Evolutionary conservation across 1,139 yeast genomes (phyloP).

Genomic region (Blastobotrys indianensis): DNA sequence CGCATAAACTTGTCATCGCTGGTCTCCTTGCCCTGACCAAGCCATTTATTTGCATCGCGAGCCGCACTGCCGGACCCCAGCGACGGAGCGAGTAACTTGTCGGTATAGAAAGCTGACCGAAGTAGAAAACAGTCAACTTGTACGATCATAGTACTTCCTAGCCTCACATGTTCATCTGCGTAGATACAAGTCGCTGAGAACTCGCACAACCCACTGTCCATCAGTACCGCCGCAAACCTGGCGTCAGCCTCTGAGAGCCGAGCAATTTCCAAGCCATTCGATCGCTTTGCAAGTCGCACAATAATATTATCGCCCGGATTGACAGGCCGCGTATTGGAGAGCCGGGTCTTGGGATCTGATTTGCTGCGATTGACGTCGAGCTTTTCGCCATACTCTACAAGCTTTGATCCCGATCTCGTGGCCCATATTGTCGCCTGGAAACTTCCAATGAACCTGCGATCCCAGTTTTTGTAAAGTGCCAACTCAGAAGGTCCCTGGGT

Average conservation of each 20-base stretch:
- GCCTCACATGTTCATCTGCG: constrained; percentile 51
- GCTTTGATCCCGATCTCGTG: constrained; percentile 61
- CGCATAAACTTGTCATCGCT: constrained; percentile 49
- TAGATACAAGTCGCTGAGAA: constrained; percentile 59
- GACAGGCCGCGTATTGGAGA: constrained; percentile 6
- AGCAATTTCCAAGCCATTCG: constrained; percentile 58
- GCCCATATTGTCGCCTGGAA: constrained; percentile 76
- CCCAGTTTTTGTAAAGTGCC: constrained; percentile 24
- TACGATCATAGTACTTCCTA: constrained; percentile 66
- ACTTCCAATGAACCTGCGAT: constrained; percentile 54
- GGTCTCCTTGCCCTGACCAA: constrained; percentile 38
- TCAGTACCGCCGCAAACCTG: constrained; percentile 57
- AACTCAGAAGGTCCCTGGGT: constrained; percentile 3
- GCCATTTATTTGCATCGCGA: not conserved
- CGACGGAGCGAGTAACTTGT: constrained; percentile 18
- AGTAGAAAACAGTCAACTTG: constrained; percentile 59
- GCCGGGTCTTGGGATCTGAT: constrained; percentile 6
- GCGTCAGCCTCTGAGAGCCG: constrained; percentile 72
- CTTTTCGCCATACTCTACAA: constrained; percentile 47
- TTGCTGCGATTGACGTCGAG: constrained; percentile 36
- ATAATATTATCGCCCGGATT: constrained; percentile 26
- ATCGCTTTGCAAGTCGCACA: constrained; percentile 30
- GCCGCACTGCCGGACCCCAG: constrained; percentile 17
- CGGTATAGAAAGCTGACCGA: constrained; percentile 44
- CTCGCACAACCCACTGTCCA: constrained; percentile 50